Percentiles rank a stretch among this genome's conserved stretches.
Conservation (phyloP, 305 asterid genomes). For the Solanum hybrid region DNA sequence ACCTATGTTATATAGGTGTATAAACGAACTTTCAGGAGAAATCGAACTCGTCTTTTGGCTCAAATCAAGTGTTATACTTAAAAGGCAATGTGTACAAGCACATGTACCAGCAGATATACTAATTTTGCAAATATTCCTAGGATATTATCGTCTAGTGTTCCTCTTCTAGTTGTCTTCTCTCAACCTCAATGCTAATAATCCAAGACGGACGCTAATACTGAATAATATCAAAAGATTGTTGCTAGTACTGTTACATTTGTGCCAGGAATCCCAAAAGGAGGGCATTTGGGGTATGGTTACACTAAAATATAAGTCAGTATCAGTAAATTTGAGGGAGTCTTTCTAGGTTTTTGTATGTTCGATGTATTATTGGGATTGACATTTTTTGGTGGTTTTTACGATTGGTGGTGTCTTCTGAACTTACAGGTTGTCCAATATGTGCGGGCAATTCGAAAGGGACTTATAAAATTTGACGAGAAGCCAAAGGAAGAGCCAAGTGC, state of each 20-base stretch:
- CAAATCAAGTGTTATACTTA: neutral
- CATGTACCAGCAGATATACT: neutral
- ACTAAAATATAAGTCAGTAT: neutral
- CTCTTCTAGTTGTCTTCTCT: neutral
- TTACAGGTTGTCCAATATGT: slow-evolving; percentile 63
- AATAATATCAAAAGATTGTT: neutral
- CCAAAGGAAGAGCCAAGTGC: slow-evolving; percentile 59
- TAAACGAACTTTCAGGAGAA: neutral
- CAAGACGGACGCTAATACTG: neutral
- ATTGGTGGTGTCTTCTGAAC: neutral
- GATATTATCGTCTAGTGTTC: neutral
- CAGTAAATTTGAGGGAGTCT: neutral
- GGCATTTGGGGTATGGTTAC: neutral
- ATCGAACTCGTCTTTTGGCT: neutral
- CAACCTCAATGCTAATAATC: neutral
- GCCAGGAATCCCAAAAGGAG: neutral
- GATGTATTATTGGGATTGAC: neutral
- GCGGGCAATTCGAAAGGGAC: slow-evolving; percentile 76
- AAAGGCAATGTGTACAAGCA: neutral
- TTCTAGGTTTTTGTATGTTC: neutral
- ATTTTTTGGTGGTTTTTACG: neutral
- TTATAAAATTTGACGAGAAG: slow-evolving; percentile 59
- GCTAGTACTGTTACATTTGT: neutral
- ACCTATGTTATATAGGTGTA: neutral
- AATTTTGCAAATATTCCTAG: neutral